phyloP scores from a whole-genome alignment of 768 basidiomycete genomes.

The Clavulina sp. region DNA sequence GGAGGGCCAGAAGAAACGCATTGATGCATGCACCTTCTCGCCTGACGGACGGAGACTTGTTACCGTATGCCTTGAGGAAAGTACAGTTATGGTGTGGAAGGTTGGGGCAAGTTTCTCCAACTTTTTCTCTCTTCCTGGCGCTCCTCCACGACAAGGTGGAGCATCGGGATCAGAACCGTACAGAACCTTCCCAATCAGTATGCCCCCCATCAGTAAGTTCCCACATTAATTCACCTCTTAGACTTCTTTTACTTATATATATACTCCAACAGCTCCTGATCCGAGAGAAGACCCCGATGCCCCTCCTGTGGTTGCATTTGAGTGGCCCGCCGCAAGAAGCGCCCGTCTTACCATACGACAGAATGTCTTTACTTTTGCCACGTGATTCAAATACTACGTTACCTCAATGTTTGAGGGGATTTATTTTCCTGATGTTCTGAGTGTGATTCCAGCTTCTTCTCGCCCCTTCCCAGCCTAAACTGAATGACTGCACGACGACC shows the following conservation, averaged over 20 bases:
- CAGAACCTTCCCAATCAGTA: slow-evolving; percentile 72
- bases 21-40: slow-evolving; percentile 79
- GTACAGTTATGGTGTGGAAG: slow-evolving; percentile 82
- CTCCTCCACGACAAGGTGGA: slow-evolving; percentile 72
- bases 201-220: slow-evolving; percentile 62
- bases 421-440: too few relatives aligned
- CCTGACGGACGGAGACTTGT: slow-evolving; percentile 84
- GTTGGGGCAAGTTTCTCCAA: slow-evolving; percentile 80
- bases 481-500: too few relatives aligned
- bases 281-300: slow-evolving; percentile 47
- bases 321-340: slow-evolving; percentile 72
- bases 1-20: slow-evolving; percentile 69
- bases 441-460: too few relatives aligned
- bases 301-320: slow-evolving; percentile 56
- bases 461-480: too few relatives aligned
- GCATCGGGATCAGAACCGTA: slow-evolving; percentile 66
- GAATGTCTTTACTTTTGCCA: slow-evolving; percentile 72
- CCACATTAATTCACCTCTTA: not conserved
- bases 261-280: slow-evolving; percentile 21
- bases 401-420: too few relatives aligned
- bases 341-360: slow-evolving; percentile 72
- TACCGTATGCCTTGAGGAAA: slow-evolving; percentile 74
- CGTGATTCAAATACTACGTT: slow-evolving; percentile 17
- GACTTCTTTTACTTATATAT: not conserved
- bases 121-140: slow-evolving; percentile 68